Percentiles rank a stretch among this genome's conserved stretches.
phyloP scores from a whole-genome alignment of 345 rosid species.

The Populus alba region DNA sequence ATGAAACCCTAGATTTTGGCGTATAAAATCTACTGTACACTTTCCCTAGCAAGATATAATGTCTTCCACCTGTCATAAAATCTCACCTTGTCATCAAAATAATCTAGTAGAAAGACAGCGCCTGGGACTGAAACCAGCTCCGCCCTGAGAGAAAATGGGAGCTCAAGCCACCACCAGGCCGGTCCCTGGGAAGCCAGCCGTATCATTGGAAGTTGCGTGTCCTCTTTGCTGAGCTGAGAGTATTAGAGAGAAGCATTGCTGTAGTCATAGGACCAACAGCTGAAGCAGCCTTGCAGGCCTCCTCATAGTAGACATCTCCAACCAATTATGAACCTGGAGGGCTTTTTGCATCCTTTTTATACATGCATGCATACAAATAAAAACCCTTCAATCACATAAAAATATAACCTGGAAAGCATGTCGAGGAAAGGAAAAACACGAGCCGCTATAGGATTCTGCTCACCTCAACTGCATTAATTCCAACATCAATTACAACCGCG shows the following conservation, averaged over 20 bases:
- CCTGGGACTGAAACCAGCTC: neutral
- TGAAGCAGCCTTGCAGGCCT: constrained; percentile 69
- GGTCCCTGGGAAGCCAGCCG: neutral
- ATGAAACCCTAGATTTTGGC: too few relatives aligned
- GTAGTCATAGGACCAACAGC: constrained; percentile 90
- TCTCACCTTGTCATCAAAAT: neutral
- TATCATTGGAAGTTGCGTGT: constrained; percentile 25
- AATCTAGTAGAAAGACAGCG: neutral
- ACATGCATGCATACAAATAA: constrained; percentile 7
- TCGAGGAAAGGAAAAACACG: neutral
- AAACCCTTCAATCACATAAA: constrained; percentile 5
- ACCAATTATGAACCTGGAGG: constrained; percentile 67
- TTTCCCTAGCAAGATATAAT: neutral
- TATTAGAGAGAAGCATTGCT: constrained; percentile 84
- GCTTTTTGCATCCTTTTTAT: constrained; percentile 49
- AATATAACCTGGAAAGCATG: neutral
- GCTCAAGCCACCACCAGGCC: neutral
- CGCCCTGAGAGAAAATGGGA: neutral
- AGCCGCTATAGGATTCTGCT: constrained; percentile 4
- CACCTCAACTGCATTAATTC: constrained; percentile 82
- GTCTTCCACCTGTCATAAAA: neutral
- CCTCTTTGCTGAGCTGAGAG: constrained; percentile 75
- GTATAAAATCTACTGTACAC: too few relatives aligned
- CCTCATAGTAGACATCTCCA: constrained; percentile 80
- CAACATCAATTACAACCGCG: constrained; percentile 83